These are phyloP conservation scores for Trichoderma harzianum DNA, from an alignment of 2,329 filamentous ascomycete genomes.

Conservation along the genomic window DNA sequence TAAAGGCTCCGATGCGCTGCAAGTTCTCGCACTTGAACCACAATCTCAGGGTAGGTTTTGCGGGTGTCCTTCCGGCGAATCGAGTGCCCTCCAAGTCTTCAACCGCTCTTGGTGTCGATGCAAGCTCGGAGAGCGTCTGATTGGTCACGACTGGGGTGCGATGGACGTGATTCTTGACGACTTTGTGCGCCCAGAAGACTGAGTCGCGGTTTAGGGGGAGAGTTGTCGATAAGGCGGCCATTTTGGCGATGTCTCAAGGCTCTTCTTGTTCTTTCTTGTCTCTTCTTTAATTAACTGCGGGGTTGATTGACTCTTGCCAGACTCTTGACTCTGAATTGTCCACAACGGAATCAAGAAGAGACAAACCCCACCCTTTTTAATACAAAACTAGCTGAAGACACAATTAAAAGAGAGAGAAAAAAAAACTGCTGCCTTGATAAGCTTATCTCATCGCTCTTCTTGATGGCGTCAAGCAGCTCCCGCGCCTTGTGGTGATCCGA, in stretches of 20 bases:
- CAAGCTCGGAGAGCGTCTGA: slow-evolving; percentile 68
- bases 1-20: slow-evolving; percentile 89
- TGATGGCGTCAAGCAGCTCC: background rate
- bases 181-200: slow-evolving; percentile 65
- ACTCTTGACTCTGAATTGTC: background rate
- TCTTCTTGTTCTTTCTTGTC: background rate
- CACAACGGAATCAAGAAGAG: background rate
- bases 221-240: slow-evolving; percentile 51
- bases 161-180: slow-evolving; percentile 76
- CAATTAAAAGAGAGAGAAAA: too few species aligned
- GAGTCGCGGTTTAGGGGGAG: slow-evolving; percentile 69
- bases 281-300: background rate
- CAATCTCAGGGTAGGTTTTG: slow-evolving; percentile 64
- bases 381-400: too few species aligned
- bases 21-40: slow-evolving; percentile 97
- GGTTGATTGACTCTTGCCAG: background rate
- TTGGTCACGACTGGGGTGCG: slow-evolving; percentile 80
- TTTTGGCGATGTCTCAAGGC: background rate
- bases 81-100: slow-evolving; percentile 53
- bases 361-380: background rate
- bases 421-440: background rate
- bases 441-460: background rate
- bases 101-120: slow-evolving; percentile 63
- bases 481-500: background rate
- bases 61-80: slow-evolving; percentile 54